These are phyloP conservation scores for Boletales sp. DNA, from an alignment of 768 basidiomycete species.

Conservation along the genomic window DNA sequence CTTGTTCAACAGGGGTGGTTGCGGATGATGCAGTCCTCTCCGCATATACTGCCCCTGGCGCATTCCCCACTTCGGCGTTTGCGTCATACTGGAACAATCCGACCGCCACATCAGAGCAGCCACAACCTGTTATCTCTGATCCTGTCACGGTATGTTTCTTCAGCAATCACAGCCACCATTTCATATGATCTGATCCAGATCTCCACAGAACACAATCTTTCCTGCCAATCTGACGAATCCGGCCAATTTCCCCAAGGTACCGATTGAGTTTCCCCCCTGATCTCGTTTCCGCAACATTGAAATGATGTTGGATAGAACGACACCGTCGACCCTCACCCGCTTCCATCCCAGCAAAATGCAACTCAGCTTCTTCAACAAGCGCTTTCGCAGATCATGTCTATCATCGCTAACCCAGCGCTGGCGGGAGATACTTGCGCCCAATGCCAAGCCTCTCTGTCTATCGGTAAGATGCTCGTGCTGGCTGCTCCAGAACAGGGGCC, in stretches of 20 bases:
- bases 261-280: background rate
- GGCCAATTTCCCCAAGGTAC: constrained; percentile 48
- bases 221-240: constrained; percentile 59
- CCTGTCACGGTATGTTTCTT: constrained; percentile 49
- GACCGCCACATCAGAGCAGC: constrained; percentile 63
- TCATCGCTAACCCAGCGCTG: constrained; percentile 36
- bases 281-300: background rate
- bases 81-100: constrained; percentile 64
- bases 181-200: background rate
- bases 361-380: constrained; percentile 38
- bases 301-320: constrained; percentile 34
- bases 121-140: constrained; percentile 69
- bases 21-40: constrained; percentile 15
- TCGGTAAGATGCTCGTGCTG: constrained; percentile 41
- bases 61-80: constrained; percentile 61
- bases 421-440: constrained; percentile 34
- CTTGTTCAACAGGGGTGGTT: background rate
- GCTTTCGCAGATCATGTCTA: constrained; percentile 36
- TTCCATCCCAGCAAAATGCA: constrained; percentile 35
- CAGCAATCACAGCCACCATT: background rate
- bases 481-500: constrained; percentile 43
- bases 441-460: constrained; percentile 38
- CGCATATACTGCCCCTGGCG: constrained; percentile 57
- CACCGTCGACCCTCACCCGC: constrained; percentile 41
- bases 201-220: constrained; percentile 47